Conservation (phyloP, 257 asterid genomes). For the Nicotiana attenuata region DNA sequence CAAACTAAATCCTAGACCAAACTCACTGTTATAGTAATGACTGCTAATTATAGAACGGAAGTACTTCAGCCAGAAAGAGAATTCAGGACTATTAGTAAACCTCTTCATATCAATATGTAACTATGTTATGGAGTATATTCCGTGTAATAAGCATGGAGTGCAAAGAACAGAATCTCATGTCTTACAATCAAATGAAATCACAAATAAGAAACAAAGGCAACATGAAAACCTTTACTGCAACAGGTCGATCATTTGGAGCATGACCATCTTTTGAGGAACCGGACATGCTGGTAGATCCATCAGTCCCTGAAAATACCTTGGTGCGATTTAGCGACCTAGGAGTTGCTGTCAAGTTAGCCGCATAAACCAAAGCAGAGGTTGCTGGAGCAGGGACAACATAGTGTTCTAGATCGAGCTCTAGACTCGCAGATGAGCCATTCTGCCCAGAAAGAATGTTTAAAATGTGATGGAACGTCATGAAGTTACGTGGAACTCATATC, state of each 20-base stretch:
- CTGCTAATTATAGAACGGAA: not conserved
- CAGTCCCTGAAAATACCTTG: constrained; percentile 55
- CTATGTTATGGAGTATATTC: not conserved
- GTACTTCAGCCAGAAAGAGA: too few relatives aligned
- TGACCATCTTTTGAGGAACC: constrained; percentile 42
- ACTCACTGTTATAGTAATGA: not conserved
- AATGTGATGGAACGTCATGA: not conserved
- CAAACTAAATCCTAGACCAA: too few relatives aligned
- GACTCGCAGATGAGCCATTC: constrained; percentile 73
- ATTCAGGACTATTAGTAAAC: not conserved
- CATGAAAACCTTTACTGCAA: constrained; percentile 35
- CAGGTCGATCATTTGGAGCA: constrained; percentile 52
- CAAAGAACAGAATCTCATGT: too few relatives aligned
- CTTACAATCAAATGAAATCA: not conserved
- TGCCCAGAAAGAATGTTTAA: constrained; percentile 26
- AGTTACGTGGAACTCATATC: too few relatives aligned
- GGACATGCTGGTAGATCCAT: constrained; percentile 39
- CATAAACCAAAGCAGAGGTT: constrained; percentile 43
- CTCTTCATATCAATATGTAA: not conserved
- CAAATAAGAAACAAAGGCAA: constrained; percentile 14
- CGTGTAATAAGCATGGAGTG: not conserved
- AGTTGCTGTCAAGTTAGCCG: constrained; percentile 90
- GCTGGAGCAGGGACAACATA: constrained; percentile 93
- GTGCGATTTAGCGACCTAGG: constrained; percentile 70
- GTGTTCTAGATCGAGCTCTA: constrained; percentile 96